Conservation (phyloP, 148 eudicot species). For the Hydrangea macrophylla region DNA sequence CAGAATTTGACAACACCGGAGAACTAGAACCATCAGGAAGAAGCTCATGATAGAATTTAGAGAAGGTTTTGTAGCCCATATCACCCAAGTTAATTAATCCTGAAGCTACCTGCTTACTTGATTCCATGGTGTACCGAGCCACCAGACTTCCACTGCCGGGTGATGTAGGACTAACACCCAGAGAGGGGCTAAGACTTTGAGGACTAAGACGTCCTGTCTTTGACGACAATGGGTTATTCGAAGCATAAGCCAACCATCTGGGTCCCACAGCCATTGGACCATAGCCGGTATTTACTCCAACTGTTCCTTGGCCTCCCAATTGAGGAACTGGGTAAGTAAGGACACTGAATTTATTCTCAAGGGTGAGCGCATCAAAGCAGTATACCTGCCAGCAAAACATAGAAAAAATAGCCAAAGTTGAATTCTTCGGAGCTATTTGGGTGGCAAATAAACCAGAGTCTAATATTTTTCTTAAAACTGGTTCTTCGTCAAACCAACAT, state of each 20-base stretch:
- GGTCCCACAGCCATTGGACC: slow-evolving; percentile 97
- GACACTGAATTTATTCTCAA: slow-evolving; percentile 89
- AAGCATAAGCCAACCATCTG: slow-evolving; percentile 95
- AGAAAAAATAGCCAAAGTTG: not conserved
- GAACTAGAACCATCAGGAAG: slow-evolving; percentile 79
- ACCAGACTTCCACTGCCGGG: slow-evolving; percentile 77
- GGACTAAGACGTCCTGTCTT: slow-evolving; percentile 90
- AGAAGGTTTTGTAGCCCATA: slow-evolving; percentile 77
- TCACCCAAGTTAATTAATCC: slow-evolving; percentile 85
- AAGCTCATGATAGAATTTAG: slow-evolving; percentile 86
- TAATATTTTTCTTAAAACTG: no score
- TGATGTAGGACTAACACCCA: slow-evolving; percentile 87
- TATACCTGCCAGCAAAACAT: slow-evolving; percentile 61
- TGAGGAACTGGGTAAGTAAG: slow-evolving; percentile 93
- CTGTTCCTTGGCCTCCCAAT: slow-evolving; percentile 55
- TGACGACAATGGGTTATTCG: slow-evolving; percentile 67
- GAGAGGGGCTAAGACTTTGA: slow-evolving; percentile 74
- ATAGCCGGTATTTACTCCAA: slow-evolving; percentile 74
- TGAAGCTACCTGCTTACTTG: slow-evolving; percentile 83
- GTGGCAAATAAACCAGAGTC: no score
- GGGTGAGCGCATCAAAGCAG: slow-evolving; percentile 86
- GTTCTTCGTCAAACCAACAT: no score
- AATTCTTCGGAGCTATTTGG: no score
- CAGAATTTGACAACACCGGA: slow-evolving; percentile 54
- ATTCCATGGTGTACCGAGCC: slow-evolving; percentile 93